phyloP scores from a whole-genome alignment of 2,329 filamentous ascomycete species.

The Penicillium sp. region DNA sequence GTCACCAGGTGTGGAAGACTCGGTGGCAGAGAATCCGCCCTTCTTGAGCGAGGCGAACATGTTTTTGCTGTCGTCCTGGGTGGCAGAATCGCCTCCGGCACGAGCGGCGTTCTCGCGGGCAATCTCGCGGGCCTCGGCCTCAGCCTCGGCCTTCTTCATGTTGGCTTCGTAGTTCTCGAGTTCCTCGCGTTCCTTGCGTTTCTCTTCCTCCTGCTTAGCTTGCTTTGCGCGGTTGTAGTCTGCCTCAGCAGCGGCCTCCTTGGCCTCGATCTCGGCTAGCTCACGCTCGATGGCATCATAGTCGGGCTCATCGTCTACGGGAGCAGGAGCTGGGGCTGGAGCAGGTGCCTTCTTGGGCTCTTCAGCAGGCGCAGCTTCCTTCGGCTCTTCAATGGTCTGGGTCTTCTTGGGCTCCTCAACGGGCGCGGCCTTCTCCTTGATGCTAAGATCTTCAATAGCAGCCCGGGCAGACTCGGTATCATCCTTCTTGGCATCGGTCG shows the following conservation, averaged over 20 bases:
- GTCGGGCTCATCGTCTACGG: constrained; percentile 44
- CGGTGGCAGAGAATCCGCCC: constrained; percentile 37
- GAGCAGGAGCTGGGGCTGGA: constrained; percentile 26
- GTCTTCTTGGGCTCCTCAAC: constrained; percentile 23
- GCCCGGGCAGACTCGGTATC: constrained; percentile 35
- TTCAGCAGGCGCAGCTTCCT: constrained; percentile 18
- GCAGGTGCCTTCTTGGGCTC: constrained; percentile 18
- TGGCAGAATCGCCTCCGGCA: constrained; percentile 31
- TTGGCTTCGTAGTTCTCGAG: constrained; percentile 45
- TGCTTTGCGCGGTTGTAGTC: constrained; percentile 69
- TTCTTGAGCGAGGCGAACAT: constrained; percentile 47
- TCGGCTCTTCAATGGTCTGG: constrained; percentile 17
- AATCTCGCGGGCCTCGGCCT: constrained; percentile 49
- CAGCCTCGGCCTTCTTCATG: constrained; percentile 50
- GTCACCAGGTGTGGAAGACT: constrained; percentile 41
- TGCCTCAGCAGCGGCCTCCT: constrained; percentile 46
- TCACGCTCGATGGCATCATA: constrained; percentile 49
- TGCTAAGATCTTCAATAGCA: constrained; percentile 31
- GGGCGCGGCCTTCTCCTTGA: constrained; percentile 30
- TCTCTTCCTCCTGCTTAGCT: constrained; percentile 62
- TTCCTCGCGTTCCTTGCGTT: constrained; percentile 48
- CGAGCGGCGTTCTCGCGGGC: constrained; percentile 37
- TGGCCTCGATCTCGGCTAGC: constrained; percentile 47
- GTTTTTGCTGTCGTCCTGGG: constrained; percentile 26
- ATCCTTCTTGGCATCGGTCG: constrained; percentile 36